A percentile compares a stretch with the other conserved stretches of the same genome.
Evolutionary conservation across 2,329 filamentous ascomycete genomes (phyloP).

Genomic region (Aspergillus proliferans): DNA sequence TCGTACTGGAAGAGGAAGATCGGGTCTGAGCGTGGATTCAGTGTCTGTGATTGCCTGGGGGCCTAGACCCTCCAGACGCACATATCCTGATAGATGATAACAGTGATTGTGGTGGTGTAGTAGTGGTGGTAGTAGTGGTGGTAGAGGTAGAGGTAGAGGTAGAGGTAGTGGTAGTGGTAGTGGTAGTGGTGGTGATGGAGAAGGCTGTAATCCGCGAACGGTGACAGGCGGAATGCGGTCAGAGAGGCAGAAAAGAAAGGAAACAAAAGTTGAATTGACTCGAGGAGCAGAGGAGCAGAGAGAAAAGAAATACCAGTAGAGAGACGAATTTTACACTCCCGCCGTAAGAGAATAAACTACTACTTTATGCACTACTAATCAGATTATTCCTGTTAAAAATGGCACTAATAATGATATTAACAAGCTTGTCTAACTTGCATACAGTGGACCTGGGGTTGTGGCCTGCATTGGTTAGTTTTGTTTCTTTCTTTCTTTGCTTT

Average conservation of each 20-base stretch:
- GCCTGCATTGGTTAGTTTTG: not conserved
- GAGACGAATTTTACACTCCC: slow-evolving; percentile 14
- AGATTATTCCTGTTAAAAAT: not conserved
- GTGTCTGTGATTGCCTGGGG: slow-evolving; percentile 12
- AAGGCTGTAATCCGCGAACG: not conserved
- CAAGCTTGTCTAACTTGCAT: not conserved
- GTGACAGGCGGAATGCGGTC: not conserved
- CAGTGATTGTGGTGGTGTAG: not conserved
- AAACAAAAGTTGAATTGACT: slow-evolving; percentile 1
- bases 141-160: not conserved
- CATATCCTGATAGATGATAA: slow-evolving; percentile 14
- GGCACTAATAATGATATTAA: not conserved
- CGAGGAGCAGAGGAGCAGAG: not conserved
- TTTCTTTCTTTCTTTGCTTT: not conserved
- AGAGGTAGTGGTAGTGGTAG: not conserved
- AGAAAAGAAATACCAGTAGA: slow-evolving; percentile 3
- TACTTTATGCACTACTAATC: not conserved
- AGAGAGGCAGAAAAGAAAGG: slow-evolving; percentile 5
- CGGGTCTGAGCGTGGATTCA: slow-evolving; percentile 1
- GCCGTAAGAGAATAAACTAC: slow-evolving; percentile 12
- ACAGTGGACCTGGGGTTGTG: too few species aligned
- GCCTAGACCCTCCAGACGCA: slow-evolving; percentile 28
- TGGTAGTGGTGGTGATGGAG: not conserved
- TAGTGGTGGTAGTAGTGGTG: not conserved
- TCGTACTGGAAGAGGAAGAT: not conserved